Conservation (phyloP, 306 rosid genomes). For the Prunus mongolica region DNA sequence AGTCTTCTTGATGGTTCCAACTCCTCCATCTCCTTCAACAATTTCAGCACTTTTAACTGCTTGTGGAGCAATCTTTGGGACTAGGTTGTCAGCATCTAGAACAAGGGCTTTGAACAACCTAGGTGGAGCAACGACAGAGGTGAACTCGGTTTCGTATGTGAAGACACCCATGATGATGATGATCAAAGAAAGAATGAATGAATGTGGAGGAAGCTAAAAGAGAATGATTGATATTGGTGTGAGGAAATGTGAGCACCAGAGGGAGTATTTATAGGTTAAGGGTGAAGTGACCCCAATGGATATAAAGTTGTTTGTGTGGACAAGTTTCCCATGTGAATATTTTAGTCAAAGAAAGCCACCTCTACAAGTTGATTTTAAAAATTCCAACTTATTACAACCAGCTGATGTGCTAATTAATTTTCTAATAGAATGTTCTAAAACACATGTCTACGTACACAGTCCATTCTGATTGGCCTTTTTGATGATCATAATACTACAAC, state of each 20-base stretch:
- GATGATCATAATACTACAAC: too few species aligned
- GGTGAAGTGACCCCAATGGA: too few species aligned
- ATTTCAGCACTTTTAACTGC: constrained; percentile 22
- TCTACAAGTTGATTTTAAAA: too few species aligned
- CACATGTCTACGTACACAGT: too few species aligned
- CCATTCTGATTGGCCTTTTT: too few species aligned
- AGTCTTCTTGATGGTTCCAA: constrained; percentile 50
- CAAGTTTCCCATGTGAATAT: too few species aligned
- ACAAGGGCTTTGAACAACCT: constrained; percentile 52
- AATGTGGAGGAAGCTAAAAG: neutral
- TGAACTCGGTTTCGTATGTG: constrained; percentile 17
- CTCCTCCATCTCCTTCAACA: constrained; percentile 44
- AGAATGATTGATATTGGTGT: constrained; percentile 7
- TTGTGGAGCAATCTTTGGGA: constrained; percentile 35
- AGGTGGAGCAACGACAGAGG: constrained; percentile 31
- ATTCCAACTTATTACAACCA: neutral
- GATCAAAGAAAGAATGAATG: neutral
- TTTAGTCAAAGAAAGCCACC: too few species aligned
- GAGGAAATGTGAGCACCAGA: constrained; percentile 5
- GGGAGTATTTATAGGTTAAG: neutral
- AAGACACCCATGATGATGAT: constrained; percentile 15
- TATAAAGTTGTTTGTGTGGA: too few species aligned
- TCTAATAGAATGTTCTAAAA: too few species aligned
- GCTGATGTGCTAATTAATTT: neutral
- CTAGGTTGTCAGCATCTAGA: constrained; percentile 34